Evolutionary conservation across 2,329 filamentous ascomycete species (phyloP).

Genomic region (Gnomoniopsis smithogilvyi): DNA sequence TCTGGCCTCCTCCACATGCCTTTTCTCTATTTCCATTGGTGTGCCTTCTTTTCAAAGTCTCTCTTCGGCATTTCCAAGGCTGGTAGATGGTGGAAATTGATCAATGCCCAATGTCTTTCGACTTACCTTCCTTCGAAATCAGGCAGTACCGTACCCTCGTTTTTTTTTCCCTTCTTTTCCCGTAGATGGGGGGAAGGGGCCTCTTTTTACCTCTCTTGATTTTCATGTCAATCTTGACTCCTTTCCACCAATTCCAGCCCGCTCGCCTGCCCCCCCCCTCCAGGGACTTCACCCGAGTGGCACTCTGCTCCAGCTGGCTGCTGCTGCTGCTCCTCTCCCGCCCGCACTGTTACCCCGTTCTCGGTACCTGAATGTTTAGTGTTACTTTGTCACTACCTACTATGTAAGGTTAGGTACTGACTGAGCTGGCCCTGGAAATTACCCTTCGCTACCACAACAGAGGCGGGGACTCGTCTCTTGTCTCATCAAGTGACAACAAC

Average conservation of each 20-base stretch:
- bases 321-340: neutral
- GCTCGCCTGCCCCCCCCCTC: neutral
- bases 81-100: neutral
- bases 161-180: no score
- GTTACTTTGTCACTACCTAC: neutral
- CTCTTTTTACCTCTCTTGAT: no score
- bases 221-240: no score
- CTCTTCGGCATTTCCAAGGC: neutral
- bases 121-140: no score
- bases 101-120: neutral
- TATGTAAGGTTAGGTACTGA: no score
- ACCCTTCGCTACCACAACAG: no score
- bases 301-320: no score
- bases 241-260: neutral
- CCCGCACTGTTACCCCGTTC: neutral
- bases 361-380: no score
- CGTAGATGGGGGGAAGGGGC: no score
- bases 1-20: neutral
- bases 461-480: neutral
- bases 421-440: no score
- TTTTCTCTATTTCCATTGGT: neutral
- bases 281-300: no score
- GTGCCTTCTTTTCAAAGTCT: neutral
- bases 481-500: slow-evolving; percentile 9
- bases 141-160: no score